Conservation (phyloP, 139 green algal genomes). For the Coelastrella sp. region DNA sequence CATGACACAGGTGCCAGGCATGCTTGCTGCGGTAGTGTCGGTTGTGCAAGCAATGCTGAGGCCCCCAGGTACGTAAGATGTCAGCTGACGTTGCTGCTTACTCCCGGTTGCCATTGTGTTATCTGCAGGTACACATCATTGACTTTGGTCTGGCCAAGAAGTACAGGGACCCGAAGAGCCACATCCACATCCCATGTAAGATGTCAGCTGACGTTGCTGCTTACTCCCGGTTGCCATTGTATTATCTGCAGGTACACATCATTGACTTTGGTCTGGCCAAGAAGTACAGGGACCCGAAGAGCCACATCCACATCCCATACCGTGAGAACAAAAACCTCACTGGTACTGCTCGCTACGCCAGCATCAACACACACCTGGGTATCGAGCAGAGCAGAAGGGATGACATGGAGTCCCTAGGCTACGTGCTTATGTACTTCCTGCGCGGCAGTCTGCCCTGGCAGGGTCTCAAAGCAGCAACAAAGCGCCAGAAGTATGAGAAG, state of each 20-base stretch:
- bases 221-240: neutral
- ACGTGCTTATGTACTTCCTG: constrained; percentile 98
- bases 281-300: constrained; percentile 99
- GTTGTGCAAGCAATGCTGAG: neutral
- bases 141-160: constrained; percentile 99
- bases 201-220: neutral
- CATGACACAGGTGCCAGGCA: too few species aligned
- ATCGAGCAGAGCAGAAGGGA: constrained; percentile 98
- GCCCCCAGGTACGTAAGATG: too few species aligned
- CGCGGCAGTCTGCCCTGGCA: constrained; percentile 97
- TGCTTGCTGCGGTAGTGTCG: too few species aligned
- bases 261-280: constrained; percentile 99
- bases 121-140: constrained; percentile 97
- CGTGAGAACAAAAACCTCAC: constrained; percentile 94
- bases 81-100: neutral
- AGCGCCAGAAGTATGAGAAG: constrained; percentile 99
- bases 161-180: constrained; percentile 98
- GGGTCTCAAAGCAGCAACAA: constrained; percentile 97
- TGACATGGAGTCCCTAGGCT: constrained; percentile 95
- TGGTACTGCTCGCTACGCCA: constrained; percentile 98
- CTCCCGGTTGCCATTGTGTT: neutral
- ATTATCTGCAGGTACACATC: constrained; percentile 92
- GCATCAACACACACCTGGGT: constrained; percentile 99
- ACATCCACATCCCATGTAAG: constrained; percentile 99
- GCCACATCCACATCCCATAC: constrained; percentile 99